Base-by-base conservation (phyloP, 2,329 filamentous ascomycete genomes). In the Fusarium beomiforme region DNA sequence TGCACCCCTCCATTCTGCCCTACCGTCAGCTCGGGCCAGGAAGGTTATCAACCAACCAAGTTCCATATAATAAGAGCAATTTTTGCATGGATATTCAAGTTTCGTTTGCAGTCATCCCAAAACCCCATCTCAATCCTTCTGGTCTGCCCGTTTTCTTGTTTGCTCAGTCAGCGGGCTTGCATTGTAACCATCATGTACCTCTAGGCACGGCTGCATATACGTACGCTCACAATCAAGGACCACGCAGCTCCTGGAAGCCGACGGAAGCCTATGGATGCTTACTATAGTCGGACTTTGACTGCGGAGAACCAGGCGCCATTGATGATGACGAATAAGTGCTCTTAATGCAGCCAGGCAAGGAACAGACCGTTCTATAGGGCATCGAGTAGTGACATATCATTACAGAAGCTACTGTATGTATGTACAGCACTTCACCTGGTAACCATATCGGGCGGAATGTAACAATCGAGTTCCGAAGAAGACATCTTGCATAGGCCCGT, bases 311-410 rank as follows among this genome's bases (percentile, higher is more conserved):
- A 64, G 69, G 46, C 64, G 26, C 43, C 42, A 67, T 42, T 31
- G 44, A 26, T 49, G 55, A 72, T 66, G 66, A 72, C 66, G 70
- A 72, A 70, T 68, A 23, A 10, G 41, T 53, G 31, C 43, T 59
- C 36, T 57, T 36, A 41, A 58, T 49, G 56, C 56, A 71, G 63
- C 42, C 41, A 50, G 65, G 37, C 23, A 24, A 46, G 53, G 29
- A 16, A 41, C 37, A 21, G 26, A 39, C 31, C 41, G 19, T 50
- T 59, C 50, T 59, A 43, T 37, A 26, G 61, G 29, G 24, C 36
- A 43, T 54, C 29, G 36, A 67, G 47, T 37, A 41, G 31, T 37
- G 34, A 21, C 49, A 66, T 56, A 29, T 34, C 41, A 21, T 26
- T 47, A 47, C 37, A 41, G 34, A 50, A 69, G 43, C 58, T 47